Base-by-base conservation (phyloP, 2,329 filamentous ascomycete species). In the Ophiostoma populinum region DNA sequence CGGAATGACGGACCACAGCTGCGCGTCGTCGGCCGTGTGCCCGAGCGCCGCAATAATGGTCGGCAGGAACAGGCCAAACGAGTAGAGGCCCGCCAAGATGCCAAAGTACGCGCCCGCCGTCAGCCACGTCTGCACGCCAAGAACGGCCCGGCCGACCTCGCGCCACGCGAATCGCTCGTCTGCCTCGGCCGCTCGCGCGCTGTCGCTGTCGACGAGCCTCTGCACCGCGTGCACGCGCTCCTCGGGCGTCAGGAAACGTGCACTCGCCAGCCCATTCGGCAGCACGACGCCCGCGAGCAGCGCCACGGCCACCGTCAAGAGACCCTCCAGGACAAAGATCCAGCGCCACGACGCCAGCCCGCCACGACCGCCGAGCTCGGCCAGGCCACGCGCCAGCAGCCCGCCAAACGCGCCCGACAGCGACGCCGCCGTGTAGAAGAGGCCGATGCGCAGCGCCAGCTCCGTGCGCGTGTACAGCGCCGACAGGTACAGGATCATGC, bases 351-450 rank as follows among this genome's bases (percentile, higher is more conserved):
- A 62, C 40, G 61, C 62, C 4, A 71, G 52, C 1, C 63, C 63
- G 2, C 65, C 67, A 4, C 57, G 51, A 0, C 60, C 59, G 0
- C 63, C 69, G 38, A 78, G 75, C n/a, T 65, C 61, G 1, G 66
- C 64, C 6, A 78, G 54, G 0, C 70, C 73, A 8, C 70, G 60
- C 7, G 73, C 73, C 6, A 77, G 56, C 1, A 78, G 57, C 6
- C 68, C 72, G 19, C 70, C 70, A 47, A 76, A 77, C 1, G 71
- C 71, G 2, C 72, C 71, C 0, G 70, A 74, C 5, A 79, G 52
- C 1, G 71, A 75, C 0, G 73, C 71, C 2, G 72, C 70, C 1
- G 71, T 76, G 48, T 77, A 80, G 46, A 80, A 78, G 6, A 79
- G 55, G 20, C 72, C 75, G 33, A 80, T 74, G 5, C 75, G 59